Base-by-base conservation (phyloP, 257 asterid species). In the Solanum boliviense region DNA sequence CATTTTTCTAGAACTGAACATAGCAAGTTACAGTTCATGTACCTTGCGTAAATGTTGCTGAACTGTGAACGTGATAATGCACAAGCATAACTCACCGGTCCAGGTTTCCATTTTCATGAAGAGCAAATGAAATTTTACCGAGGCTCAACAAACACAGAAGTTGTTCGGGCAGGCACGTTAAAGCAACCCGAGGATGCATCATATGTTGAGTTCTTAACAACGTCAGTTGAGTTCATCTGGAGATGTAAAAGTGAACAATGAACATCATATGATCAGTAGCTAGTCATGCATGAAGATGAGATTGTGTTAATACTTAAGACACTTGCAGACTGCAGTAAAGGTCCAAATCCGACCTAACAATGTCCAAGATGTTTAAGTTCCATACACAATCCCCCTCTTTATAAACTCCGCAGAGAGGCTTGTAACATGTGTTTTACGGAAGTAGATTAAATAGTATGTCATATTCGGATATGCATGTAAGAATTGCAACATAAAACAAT, bases 111-210 rank as follows among this genome's bases (percentile, higher is more conserved):
- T 29, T 46, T 81, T 16, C 27, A 29, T 46, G 68, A 79, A 79
- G 1, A 25, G 31, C 21, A 79, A 79, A 79, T 0, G 11, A 20
- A 25, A 48, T 48, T 82, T 10, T 82, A 23, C 72, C 98, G 95
- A 85, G 89, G 90, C 85, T 95, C 94, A 39, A 95, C 94, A 46
- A 94, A 97, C 86, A 97, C 98, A 5, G 98, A 88, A 6, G 97
- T 90, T 18, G 98, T 97, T 90, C 98, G 92, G 7, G 92, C 84
- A 35, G 99, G 98, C 86, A 97, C 92, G 27, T 86, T 89, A 90
- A 97, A 95, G 83, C 95, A 89, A 60, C 98, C 98, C 9, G 90
- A 89, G n/a, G 93, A 84, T 13, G 95, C 91, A 88, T 97, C 94
- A 12, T 94, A 97, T 13, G 88, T 91, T 34, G 98, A 94, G 36